phyloP scores from a whole-genome alignment of 768 basidiomycete genomes.

The Paxillus involutus region DNA sequence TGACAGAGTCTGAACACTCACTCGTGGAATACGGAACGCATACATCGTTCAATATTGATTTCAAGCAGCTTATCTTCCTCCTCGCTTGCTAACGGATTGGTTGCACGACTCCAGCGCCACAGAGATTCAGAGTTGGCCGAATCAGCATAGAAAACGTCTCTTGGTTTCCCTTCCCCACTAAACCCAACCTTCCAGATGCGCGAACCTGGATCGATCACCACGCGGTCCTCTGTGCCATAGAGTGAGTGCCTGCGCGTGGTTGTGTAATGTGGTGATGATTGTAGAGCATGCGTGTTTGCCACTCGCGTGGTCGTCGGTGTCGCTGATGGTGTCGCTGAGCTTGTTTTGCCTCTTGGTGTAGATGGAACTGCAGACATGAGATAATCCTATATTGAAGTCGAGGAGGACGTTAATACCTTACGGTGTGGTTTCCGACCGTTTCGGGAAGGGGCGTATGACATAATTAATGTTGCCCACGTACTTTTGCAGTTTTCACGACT shows the following conservation, averaged over 20 bases:
- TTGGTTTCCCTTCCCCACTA: constrained; percentile 89
- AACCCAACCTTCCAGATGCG: constrained; percentile 97
- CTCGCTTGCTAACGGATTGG: constrained; percentile 52
- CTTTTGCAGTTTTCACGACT: no score
- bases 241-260: constrained; percentile 88
- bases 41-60: constrained; percentile 61
- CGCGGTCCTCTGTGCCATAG: constrained; percentile 95
- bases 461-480: no score
- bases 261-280: constrained; percentile 79
- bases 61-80: constrained; percentile 78
- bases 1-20: constrained; percentile 37
- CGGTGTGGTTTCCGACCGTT: no score
- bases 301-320: constrained; percentile 62
- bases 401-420: no score
- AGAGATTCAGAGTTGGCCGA: constrained; percentile 42
- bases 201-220: constrained; percentile 94
- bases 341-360: constrained; percentile 31
- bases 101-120: constrained; percentile 61
- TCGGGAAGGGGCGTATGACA: no score
- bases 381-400: no score
- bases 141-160: constrained; percentile 78
- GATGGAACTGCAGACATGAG: constrained; percentile 34
- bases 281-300: constrained; percentile 46
- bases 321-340: constrained; percentile 29
- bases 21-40: constrained; percentile 85